phyloP scores from a whole-genome alignment of 805 yeast species.

The Saccharomycopsis fodiens region DNA sequence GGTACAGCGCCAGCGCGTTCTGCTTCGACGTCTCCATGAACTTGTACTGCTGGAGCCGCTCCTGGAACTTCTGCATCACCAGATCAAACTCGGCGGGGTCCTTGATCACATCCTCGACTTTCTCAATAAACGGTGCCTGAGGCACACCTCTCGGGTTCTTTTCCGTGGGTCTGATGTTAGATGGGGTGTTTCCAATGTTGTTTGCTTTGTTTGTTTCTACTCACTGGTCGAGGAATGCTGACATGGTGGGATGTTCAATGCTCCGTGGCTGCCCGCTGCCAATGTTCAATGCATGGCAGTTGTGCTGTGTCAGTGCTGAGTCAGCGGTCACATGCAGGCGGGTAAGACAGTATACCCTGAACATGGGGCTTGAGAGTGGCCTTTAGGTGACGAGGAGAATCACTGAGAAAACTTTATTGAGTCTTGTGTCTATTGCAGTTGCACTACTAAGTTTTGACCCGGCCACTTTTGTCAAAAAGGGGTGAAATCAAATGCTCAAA shows the following conservation, averaged over 20 bases:
- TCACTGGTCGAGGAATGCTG: conserved; percentile 11
- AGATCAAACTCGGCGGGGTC: conserved; percentile 62
- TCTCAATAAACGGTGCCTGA: conserved; percentile 87
- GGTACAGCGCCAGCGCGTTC: conserved; percentile 37
- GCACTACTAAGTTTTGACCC: too few relatives aligned
- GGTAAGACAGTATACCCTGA: too few relatives aligned
- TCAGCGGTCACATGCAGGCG: background rate
- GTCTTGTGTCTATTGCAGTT: too few relatives aligned
- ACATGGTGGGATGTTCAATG: background rate
- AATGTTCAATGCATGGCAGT: background rate
- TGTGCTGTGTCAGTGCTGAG: background rate
- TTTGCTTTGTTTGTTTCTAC: background rate
- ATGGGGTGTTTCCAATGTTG: too few relatives aligned
- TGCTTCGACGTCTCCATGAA: conserved; percentile 55
- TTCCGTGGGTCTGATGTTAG: conserved; percentile 47
- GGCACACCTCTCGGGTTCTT: conserved; percentile 94
- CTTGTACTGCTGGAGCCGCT: conserved; percentile 80
- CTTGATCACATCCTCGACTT: conserved; percentile 68
- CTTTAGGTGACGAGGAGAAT: too few relatives aligned
- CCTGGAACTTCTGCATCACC: conserved; percentile 71
- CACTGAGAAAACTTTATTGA: too few relatives aligned
- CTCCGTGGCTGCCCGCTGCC: background rate
- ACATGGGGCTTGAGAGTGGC: too few relatives aligned
- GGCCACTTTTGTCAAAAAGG: too few relatives aligned
- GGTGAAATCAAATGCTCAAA: too few relatives aligned